Percentiles rank a stretch among this genome's conserved stretches.
Conservation (phyloP, 2,329 filamentous ascomycete species). For the Trichoderma koningiopsis region DNA sequence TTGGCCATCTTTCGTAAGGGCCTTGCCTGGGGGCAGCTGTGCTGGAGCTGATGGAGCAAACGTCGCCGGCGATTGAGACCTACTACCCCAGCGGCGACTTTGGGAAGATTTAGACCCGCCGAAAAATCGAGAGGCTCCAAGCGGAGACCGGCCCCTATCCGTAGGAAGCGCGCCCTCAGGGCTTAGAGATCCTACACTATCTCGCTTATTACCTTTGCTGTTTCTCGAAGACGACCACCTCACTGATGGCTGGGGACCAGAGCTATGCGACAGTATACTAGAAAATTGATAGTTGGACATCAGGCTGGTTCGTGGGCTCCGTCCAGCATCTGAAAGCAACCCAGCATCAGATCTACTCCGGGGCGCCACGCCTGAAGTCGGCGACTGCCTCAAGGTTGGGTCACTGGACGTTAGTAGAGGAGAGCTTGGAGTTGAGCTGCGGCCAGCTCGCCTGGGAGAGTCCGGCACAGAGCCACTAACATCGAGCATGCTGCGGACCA, state of each 20-base stretch:
- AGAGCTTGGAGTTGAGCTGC: conserved; percentile 40
- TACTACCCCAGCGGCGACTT: conserved; percentile 46
- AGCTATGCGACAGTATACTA: conserved; percentile 56
- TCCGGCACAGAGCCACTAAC: conserved; percentile 44
- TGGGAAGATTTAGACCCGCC: conserved; percentile 56
- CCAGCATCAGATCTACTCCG: conserved; percentile 60
- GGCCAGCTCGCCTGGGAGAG: conserved; percentile 31
- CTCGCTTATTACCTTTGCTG: conserved; percentile 32
- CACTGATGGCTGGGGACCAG: conserved; percentile 50
- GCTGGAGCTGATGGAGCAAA: conserved; percentile 33
- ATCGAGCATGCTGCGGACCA: conserved; percentile 57
- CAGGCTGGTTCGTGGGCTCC: conserved; percentile 42
- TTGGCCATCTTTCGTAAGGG: conserved; percentile 62
- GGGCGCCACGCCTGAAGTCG: conserved; percentile 34
- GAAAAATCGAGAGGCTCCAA: conserved; percentile 38
- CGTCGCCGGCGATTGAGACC: conserved; percentile 43
- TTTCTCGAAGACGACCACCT: conserved; percentile 50
- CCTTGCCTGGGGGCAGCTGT: conserved; percentile 37
- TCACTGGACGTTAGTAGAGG: conserved; percentile 31
- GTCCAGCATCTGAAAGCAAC: conserved; percentile 42
- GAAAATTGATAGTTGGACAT: conserved; percentile 63
- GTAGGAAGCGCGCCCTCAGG: conserved; percentile 48
- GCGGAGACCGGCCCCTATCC: conserved; percentile 47
- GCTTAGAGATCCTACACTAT: conserved; percentile 38
- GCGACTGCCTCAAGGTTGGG: conserved; percentile 29